Evolutionary conservation across 169 alveolate genomes (phyloP).

Genomic region (Cryptosporidium canis): DNA sequence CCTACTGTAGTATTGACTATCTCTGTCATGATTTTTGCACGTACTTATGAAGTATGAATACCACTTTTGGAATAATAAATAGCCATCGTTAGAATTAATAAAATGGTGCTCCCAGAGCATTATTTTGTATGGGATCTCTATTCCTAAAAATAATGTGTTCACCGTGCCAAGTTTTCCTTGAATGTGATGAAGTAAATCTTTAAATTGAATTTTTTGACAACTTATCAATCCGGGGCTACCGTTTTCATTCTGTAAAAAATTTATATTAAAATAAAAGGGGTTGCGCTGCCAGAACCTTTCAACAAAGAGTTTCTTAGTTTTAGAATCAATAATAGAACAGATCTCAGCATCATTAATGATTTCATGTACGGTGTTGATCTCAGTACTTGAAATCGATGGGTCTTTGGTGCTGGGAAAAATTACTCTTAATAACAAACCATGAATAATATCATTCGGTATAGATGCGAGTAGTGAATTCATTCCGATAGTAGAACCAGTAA

Average conservation of each 20-base stretch:
- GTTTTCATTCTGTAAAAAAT: not conserved
- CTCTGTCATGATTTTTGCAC: constrained; percentile 3
- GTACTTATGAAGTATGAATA: not conserved
- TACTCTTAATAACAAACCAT: constrained; percentile 50
- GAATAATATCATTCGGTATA: constrained; percentile 48
- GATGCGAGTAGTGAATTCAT: constrained; percentile 26
- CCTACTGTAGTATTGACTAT: not conserved
- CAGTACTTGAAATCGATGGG: constrained; percentile 38
- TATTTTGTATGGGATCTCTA: constrained; percentile 20
- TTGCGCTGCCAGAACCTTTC: constrained; percentile 49
- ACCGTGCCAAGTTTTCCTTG: not conserved
- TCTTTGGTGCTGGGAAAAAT: constrained; percentile 47
- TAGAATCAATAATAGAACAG: not conserved
- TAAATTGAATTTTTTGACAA: constrained; percentile 17
- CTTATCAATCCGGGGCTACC: not conserved
- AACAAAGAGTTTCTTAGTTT: constrained; percentile 14
- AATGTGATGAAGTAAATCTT: constrained; percentile 16
- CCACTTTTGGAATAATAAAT: constrained; percentile 30
- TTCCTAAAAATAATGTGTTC: not conserved
- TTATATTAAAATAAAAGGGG: constrained; percentile 37
- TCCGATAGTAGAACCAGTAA: not conserved
- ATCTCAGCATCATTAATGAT: constrained; percentile 33
- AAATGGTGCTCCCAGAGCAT: constrained; percentile 66
- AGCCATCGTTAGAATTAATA: constrained; percentile 13
- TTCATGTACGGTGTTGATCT: constrained; percentile 45